Evolutionary conservation across 2,329 filamentous ascomycete genomes (phyloP), one percentile per base, ranked within the genome.

Genomic region (Alternaria dauci): DNA sequence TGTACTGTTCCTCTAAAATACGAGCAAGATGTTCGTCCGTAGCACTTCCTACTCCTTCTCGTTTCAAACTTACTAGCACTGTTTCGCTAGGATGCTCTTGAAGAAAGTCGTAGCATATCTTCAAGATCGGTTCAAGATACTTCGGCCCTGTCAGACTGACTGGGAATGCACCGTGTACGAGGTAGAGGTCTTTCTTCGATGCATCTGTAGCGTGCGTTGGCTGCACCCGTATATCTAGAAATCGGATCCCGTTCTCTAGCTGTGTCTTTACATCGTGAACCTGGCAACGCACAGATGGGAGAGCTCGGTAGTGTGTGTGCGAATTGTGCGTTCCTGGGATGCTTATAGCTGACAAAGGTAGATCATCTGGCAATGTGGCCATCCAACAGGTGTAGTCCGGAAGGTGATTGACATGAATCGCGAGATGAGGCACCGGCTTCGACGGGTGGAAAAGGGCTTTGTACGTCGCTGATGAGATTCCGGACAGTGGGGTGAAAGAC

Each of bases 241-340:
- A 98, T 52, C 95, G 92, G 46, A 98, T 91, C 28, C 95, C 95
- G 76, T 97, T 94, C 58, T 89, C 84, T 28, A 99, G 87, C 79
- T 99, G 95, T 54, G 90, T 87, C 50, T 84, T 83, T 5, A 96
- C 85, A 62, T 87, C 84, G 18, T 94, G 92, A 34, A 91, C 89
- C 81, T 99, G 95, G 79, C 95, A 98, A 39, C 95, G 91, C 38
- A 98, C 95, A 1, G 93, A 96, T 1, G 95, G 95, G 5, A 97
- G 86, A 12, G 95, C 94, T 50, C 87, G 86, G 82, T 96, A 86
- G 80, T 87, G 90, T 9, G 94, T 96, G 7, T 95, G 92, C 18
- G 91, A 92, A 81, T 99, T 98, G 83, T 99, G 95, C 0, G 95
- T 97, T 65, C 95, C 95, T 0, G 95, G 95, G 64, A 98, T 95